These are phyloP conservation scores for Metschnikowia picachoensis DNA, from an alignment of 805 yeast species.

Conservation along the genomic window DNA sequence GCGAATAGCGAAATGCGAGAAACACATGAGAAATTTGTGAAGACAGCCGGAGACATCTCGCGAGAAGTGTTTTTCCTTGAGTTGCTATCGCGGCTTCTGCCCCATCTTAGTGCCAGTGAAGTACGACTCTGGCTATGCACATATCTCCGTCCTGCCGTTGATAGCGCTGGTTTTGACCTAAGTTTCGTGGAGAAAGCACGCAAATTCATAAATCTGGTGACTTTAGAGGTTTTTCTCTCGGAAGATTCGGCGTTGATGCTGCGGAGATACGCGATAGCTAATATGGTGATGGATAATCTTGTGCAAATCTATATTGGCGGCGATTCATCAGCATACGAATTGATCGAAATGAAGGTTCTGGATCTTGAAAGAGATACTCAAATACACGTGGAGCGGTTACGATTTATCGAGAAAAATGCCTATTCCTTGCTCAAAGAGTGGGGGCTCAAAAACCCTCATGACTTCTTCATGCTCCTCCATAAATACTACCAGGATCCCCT, in stretches of 20 bases:
- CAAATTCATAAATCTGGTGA: constrained; percentile 23
- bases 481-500: constrained; percentile 28
- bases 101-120: constrained; percentile 26
- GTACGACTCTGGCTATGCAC: constrained; percentile 47
- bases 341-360: constrained; percentile 16
- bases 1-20: constrained; percentile 35
- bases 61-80: constrained; percentile 39
- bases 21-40: constrained; percentile 30
- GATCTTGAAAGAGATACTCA: constrained; percentile 25
- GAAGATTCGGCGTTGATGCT: constrained; percentile 21
- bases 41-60: constrained; percentile 23
- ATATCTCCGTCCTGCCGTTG: constrained; percentile 48
- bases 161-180: constrained; percentile 53
- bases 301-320: constrained; percentile 25
- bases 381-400: constrained; percentile 43
- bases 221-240: constrained; percentile 15
- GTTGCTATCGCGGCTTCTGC: constrained; percentile 31
- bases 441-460: constrained; percentile 36
- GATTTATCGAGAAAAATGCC: constrained; percentile 47
- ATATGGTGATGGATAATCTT: constrained; percentile 22
- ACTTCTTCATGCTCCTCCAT: constrained; percentile 37
- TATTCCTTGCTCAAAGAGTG: constrained; percentile 36
- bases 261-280: constrained; percentile 21
- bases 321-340: constrained; percentile 12
- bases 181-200: constrained; percentile 32